These are phyloP conservation scores for Senecio squalidus DNA, from an alignment of 140 eudicot species.

Conservation along the genomic window DNA sequence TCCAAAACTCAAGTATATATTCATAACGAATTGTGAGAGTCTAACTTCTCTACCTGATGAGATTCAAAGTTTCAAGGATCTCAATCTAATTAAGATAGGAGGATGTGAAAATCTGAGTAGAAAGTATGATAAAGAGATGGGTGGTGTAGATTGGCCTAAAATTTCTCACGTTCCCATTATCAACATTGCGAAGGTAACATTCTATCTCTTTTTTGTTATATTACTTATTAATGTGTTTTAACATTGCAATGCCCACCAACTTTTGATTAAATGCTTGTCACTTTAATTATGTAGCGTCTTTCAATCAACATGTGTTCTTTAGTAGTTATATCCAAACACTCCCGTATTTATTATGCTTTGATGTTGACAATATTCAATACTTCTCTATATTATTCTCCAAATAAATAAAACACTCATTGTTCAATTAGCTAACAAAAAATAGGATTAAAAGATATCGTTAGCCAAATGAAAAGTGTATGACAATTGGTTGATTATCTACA, in stretches of 20 bases:
- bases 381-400: no score
- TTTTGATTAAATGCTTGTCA: neutral
- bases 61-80: neutral
- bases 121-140: neutral
- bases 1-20: neutral
- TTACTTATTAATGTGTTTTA: neutral
- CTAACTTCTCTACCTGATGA: neutral
- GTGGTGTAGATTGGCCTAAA: constrained; percentile 7
- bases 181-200: neutral
- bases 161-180: constrained; percentile 1
- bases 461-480: no score
- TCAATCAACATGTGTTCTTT: no score
- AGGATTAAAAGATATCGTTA: no score
- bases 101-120: neutral
- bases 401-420: no score
- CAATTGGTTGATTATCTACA: no score
- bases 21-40: neutral
- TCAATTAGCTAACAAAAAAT: no score
- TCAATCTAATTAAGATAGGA: neutral
- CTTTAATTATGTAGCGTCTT: no score
- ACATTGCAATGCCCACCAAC: neutral
- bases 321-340: no score
- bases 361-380: no score
- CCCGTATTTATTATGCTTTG: no score
- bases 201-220: neutral